A percentile compares a stretch with the other conserved stretches of the same genome.
Evolutionary conservation across 129 eudicot species (phyloP).

Genomic region (Scalesia atractyloides): DNA sequence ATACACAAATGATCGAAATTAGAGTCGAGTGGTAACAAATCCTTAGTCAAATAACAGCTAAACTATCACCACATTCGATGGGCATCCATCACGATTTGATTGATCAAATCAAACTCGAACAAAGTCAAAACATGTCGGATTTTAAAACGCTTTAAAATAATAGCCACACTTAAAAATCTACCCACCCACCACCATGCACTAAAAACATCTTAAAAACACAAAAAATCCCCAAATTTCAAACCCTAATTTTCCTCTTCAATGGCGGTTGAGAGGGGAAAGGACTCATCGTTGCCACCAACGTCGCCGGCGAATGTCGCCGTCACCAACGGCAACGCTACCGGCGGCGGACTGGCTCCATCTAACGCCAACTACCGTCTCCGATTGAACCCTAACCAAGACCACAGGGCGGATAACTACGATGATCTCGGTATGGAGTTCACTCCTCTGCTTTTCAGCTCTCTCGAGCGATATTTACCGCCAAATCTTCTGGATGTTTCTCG

Average conservation of each 20-base stretch:
- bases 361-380: conserved; percentile 57
- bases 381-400: conserved; percentile 66
- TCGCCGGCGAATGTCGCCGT: conserved; percentile 21
- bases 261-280: conserved; percentile 41
- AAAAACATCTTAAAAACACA: conserved; percentile 2
- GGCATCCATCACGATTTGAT: neutral
- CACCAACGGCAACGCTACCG: conserved; percentile 39
- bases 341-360: conserved; percentile 28
- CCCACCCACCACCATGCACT: conserved; percentile 18
- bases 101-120: neutral
- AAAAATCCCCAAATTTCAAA: conserved; percentile 12
- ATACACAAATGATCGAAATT: neutral
- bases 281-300: conserved; percentile 30
- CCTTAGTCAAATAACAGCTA: neutral
- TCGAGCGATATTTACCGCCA: conserved; percentile 82
- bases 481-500: conserved; percentile 45
- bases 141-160: neutral
- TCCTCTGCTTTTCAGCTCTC: conserved; percentile 66
- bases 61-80: too few relatives aligned
- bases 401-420: conserved; percentile 71
- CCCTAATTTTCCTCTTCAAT: conserved; percentile 31
- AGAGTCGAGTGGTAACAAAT: neutral
- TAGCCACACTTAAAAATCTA: neutral
- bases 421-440: conserved; percentile 69
- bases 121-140: neutral